Evolutionary conservation across 495 filamentous ascomycete species (phyloP).

Genomic region (Neurospora africana): DNA sequence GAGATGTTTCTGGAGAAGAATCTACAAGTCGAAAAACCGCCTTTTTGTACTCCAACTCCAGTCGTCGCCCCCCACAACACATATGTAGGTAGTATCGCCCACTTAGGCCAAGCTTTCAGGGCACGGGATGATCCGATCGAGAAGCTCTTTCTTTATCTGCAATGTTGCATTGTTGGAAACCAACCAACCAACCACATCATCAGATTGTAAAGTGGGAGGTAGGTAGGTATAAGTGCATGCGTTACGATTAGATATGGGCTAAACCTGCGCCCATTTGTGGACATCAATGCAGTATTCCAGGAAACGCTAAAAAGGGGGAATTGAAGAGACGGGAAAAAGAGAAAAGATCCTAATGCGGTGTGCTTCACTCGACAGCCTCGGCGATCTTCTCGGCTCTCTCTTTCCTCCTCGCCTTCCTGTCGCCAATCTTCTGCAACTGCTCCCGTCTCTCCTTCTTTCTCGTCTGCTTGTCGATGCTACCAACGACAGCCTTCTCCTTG

Average conservation of each 20-base stretch:
- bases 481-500: conserved; percentile 33
- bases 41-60: not conserved
- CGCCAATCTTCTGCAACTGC: conserved; percentile 19
- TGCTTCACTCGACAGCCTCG: conserved; percentile 1
- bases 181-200: not conserved
- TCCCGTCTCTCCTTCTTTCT: conserved; percentile 38
- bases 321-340: not conserved
- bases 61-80: too few species aligned
- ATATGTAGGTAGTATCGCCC: too few species aligned
- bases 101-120: not conserved
- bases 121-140: not conserved
- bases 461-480: conserved; percentile 41
- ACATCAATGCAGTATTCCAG: not conserved
- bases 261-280: not conserved
- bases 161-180: not conserved
- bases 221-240: not conserved
- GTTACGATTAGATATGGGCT: not conserved
- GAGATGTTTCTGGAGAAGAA: not conserved
- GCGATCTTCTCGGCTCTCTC: conserved; percentile 18
- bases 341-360: not conserved
- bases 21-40: not conserved
- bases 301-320: not conserved
- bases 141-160: not conserved
- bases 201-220: not conserved
- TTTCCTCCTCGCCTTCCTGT: conserved; percentile 19